Conservation (phyloP, 2,329 filamentous ascomycete genomes). For the Metarhizium humberi region DNA sequence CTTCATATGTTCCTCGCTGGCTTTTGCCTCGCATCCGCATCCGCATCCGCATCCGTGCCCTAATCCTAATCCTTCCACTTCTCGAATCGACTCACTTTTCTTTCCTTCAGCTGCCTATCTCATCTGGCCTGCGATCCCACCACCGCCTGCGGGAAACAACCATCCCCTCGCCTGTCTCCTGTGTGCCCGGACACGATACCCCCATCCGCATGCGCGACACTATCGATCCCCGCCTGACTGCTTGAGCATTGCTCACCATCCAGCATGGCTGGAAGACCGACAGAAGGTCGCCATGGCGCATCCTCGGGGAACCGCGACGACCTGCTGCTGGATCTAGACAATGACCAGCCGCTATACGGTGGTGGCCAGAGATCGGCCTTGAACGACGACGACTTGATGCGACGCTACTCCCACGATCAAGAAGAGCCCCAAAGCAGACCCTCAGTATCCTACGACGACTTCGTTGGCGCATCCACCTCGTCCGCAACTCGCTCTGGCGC, state of each 20-base stretch:
- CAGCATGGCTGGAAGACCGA: slow-evolving; percentile 53
- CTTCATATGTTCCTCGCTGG: not conserved
- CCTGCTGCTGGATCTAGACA: slow-evolving; percentile 66
- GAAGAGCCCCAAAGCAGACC: slow-evolving; percentile 54
- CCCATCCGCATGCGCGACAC: slow-evolving; percentile 24
- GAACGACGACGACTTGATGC: slow-evolving; percentile 72
- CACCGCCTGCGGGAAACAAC: not conserved
- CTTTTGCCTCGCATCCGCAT: not conserved
- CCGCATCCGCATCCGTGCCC: too few relatives aligned
- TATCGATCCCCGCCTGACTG: slow-evolving; percentile 18
- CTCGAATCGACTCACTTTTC: not conserved
- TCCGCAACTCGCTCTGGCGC: slow-evolving; percentile 31
- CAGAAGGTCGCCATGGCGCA: slow-evolving; percentile 38
- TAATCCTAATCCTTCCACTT: not conserved
- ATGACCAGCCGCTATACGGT: slow-evolving; percentile 62
- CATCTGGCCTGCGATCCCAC: not conserved
- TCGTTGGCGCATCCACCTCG: slow-evolving; percentile 58
- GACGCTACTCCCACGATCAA: slow-evolving; percentile 64
- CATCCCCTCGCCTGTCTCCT: not conserved
- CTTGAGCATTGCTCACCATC: slow-evolving; percentile 27
- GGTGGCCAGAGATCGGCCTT: slow-evolving; percentile 68
- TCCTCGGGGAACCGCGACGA: slow-evolving; percentile 42
- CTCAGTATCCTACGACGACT: slow-evolving; percentile 90
- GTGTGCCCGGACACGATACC: slow-evolving; percentile 3
- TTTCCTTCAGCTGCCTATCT: not conserved